Evolutionary conservation across 2,329 filamentous ascomycete species (phyloP).

Genomic region (Allantophomopsis lycopodina): DNA sequence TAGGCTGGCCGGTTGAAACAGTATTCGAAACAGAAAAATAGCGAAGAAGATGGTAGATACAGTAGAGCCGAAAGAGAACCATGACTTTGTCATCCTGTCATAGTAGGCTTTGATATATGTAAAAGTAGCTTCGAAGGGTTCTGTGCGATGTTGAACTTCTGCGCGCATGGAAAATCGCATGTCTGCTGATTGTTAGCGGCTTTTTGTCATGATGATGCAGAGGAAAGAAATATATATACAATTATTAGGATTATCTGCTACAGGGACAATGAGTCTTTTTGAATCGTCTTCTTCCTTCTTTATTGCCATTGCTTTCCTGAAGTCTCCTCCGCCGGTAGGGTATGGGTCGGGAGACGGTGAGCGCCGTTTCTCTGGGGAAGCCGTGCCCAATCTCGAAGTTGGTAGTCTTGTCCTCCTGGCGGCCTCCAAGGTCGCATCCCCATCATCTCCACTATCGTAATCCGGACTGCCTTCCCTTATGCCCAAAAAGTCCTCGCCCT

Average conservation of each 20-base stretch:
- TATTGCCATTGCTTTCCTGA: slow-evolving; percentile 21
- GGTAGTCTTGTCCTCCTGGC: slow-evolving; percentile 25
- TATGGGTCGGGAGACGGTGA: slow-evolving; percentile 36
- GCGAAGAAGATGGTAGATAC: slow-evolving; percentile 48
- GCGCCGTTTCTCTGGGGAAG: slow-evolving; percentile 40
- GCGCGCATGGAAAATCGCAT: slow-evolving; percentile 79
- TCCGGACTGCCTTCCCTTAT: slow-evolving; percentile 45
- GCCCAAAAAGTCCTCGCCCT: slow-evolving; percentile 33
- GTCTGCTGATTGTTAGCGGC: slow-evolving; percentile 35
- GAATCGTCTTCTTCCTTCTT: slow-evolving; percentile 8
- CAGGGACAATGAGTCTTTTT: slow-evolving; percentile 3
- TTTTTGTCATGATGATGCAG: too few relatives aligned
- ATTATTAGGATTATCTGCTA: slow-evolving; percentile 26
- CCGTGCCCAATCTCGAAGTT: slow-evolving; percentile 21
- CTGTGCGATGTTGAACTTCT: slow-evolving; percentile 76
- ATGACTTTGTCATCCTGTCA: slow-evolving; percentile 51
- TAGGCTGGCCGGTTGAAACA: slow-evolving; percentile 54
- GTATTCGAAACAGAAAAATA: slow-evolving; percentile 46
- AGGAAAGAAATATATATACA: slow-evolving; percentile 24
- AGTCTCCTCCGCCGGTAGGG: slow-evolving; percentile 19
- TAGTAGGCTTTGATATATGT: slow-evolving; percentile 47
- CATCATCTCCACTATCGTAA: slow-evolving; percentile 40
- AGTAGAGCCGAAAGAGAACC: slow-evolving; percentile 51
- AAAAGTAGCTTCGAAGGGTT: slow-evolving; percentile 66
- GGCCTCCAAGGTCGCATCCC: slow-evolving; percentile 16